Evolutionary conservation across 805 yeast species (phyloP).

Genomic region (Kuraishia ogatae): DNA sequence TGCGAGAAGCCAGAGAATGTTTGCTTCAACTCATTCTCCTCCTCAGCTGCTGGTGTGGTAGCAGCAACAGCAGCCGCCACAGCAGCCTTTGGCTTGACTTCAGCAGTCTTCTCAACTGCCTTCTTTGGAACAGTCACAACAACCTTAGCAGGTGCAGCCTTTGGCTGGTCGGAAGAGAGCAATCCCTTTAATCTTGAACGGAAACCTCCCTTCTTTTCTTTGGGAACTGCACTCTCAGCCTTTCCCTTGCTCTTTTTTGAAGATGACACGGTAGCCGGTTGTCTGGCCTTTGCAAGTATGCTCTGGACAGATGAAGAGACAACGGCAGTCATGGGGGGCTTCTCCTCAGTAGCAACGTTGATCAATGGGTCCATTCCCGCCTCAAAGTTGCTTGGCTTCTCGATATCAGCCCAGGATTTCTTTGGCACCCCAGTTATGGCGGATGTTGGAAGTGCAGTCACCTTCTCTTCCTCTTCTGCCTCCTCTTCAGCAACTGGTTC

Average conservation of each 20-base stretch:
- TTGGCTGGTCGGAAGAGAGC: not conserved
- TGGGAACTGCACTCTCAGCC: constrained; percentile 7
- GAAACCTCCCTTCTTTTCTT: constrained; percentile 5
- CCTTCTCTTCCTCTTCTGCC: constrained; percentile 22
- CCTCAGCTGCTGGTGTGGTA: constrained; percentile 3
- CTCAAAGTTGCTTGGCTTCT: constrained; percentile 14
- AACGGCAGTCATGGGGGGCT: constrained; percentile 25
- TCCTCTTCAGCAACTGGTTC: constrained; percentile 17
- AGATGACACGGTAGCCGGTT: constrained; percentile 2
- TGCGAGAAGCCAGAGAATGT: constrained; percentile 38
- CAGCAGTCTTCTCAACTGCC: constrained; percentile 5
- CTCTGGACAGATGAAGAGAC: constrained; percentile 11
- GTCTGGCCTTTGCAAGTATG: constrained; percentile 3
- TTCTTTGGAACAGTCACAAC: constrained; percentile 2
- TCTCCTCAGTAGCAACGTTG: constrained; percentile 22
- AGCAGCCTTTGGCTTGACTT: constrained; percentile 3
- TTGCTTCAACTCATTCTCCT: constrained; percentile 6
- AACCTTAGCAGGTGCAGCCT: constrained; percentile 3
- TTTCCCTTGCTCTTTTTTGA: constrained; percentile 6
- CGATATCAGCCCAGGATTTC: constrained; percentile 19
- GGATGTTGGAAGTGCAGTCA: constrained; percentile 14
- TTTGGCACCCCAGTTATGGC: constrained; percentile 12
- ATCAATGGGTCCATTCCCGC: constrained; percentile 12
- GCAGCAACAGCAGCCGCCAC: constrained; percentile 3
- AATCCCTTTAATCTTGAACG: not conserved